phyloP scores from a whole-genome alignment of 2,329 filamentous ascomycete genomes.

The Neonectria neomacrospora region DNA sequence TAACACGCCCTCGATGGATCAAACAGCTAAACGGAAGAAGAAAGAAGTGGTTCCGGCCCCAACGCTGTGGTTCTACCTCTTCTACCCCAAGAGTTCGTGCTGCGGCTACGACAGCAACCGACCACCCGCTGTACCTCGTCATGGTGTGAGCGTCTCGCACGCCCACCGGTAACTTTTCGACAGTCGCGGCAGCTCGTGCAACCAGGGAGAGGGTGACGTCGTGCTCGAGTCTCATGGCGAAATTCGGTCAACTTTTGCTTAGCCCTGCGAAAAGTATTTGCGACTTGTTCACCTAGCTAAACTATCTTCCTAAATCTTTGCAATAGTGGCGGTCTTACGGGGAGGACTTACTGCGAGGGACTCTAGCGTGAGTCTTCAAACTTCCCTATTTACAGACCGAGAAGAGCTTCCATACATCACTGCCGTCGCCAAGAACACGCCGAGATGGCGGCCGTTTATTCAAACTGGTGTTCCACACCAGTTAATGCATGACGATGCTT shows the following conservation, averaged over 20 bases:
- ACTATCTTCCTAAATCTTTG: not conserved
- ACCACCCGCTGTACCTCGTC: too few species aligned
- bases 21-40: too few species aligned
- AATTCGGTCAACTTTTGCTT: not conserved
- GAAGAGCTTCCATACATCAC: conserved; percentile 54
- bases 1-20: too few species aligned
- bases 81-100: too few species aligned
- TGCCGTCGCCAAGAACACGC: conserved; percentile 55
- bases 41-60: too few species aligned
- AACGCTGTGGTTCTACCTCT: too few species aligned
- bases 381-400: conserved; percentile 52
- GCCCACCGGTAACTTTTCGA: too few species aligned
- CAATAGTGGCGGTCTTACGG: not conserved
- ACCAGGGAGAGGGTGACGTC: too few species aligned
- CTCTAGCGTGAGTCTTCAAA: conserved; percentile 31
- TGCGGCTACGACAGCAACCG: too few species aligned
- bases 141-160: too few species aligned
- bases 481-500: not conserved
- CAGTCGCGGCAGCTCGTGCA: too few species aligned
- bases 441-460: not conserved
- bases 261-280: not conserved
- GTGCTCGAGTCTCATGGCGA: not conserved
- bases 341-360: not conserved
- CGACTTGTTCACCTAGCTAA: not conserved
- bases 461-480: not conserved